phyloP scores from a whole-genome alignment of 169 alveolate species.

The Perkinsus chesapeaki region DNA sequence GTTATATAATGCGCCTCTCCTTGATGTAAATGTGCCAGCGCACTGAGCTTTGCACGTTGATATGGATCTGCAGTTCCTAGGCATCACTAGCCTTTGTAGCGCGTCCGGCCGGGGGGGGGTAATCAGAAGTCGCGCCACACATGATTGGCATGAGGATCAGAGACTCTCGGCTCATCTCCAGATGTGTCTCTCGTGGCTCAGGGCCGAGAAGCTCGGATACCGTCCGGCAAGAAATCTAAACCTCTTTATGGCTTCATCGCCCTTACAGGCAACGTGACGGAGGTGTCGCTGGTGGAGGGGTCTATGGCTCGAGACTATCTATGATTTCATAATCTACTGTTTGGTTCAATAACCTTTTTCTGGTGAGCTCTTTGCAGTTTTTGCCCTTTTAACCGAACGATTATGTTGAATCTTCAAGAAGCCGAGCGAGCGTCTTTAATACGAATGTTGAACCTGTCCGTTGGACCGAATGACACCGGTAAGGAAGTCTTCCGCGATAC shows the following conservation, averaged over 20 bases:
- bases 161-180: no score
- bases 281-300: background rate
- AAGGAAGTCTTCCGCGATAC: no score
- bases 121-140: no score
- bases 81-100: no score
- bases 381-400: background rate
- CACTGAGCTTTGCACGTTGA: no score
- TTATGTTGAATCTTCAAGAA: background rate
- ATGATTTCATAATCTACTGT: background rate
- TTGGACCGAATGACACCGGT: no score
- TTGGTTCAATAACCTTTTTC: background rate
- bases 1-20: no score
- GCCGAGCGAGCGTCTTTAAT: background rate
- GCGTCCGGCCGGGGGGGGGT: no score
- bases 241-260: background rate
- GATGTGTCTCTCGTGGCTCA: background rate
- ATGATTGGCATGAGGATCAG: no score
- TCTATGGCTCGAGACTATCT: background rate
- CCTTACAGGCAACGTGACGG: background rate
- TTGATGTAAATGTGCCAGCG: no score
- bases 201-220: background rate
- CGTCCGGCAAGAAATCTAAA: background rate
- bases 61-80: no score
- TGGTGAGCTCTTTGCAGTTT: background rate
- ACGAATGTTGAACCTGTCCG: background rate